Base-by-base conservation (phyloP, 768 basidiomycete genomes). In the Lyophyllum decastes region DNA sequence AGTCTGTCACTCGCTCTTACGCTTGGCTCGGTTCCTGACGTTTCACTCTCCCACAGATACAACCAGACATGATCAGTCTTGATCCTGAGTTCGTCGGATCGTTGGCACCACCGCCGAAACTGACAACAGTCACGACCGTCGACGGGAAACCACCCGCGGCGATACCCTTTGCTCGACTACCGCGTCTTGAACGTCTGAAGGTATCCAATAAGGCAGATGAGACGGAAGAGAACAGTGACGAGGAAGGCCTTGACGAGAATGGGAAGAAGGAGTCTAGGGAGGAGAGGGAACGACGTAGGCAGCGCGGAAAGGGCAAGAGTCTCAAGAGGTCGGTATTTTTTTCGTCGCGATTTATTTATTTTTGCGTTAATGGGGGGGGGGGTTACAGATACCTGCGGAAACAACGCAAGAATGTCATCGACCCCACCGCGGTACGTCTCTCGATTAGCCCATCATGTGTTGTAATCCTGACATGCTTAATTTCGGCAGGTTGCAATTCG, bases 391-490 rank as follows among this genome's bases (percentile, higher is more conserved):
- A 86, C 70, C 71, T 97, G 60, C 82, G 92, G 66, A 97, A 95
- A 77, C 91, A 96, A 72, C 85, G 93, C 70, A 94, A 95, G 79
- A 97, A 98, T 66, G 92, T 98, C 48, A 84, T 98, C 60, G 95
- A 98, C 69, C 92, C 93, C 24, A 80, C 82, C 22, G 80, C 83
- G 22, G 90, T 89, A 60, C 54, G 82, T 76, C 14, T 52, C 52
- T 26, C 27, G 35, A 35, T 41, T 19, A 8, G 21, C 21, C 30
- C 25, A 24, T 44, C 8, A 46, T 51, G 16, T 34, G 22, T 48
- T 11, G 17, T 3, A 46, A 25, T 25, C 19, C 40, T 54, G 12
- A 54, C 26, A 22, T 14, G n/a, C 47, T 25, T 19, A 17, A 27
- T 24, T 45, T 16, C 35, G 35, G 19, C 55, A 80, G 77, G 80